Evolutionary conservation across 2,329 filamentous ascomycete species (phyloP).

Genomic region (Calycina herbarum): DNA sequence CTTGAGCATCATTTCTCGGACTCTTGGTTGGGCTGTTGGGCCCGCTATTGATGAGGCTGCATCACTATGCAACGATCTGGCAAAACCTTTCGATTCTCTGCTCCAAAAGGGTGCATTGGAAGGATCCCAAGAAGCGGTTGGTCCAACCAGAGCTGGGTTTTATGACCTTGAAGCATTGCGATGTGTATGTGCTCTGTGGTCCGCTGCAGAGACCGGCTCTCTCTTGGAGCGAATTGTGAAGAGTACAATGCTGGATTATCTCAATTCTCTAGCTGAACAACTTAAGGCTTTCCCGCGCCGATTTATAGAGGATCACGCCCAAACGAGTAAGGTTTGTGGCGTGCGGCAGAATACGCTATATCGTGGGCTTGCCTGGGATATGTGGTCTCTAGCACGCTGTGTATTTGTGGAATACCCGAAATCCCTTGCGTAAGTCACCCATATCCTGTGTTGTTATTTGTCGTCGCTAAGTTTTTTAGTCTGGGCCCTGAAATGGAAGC

Average conservation of each 20-base stretch:
- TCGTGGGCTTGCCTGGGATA: slow-evolving; percentile 25
- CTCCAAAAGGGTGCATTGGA: not conserved
- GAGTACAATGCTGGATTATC: slow-evolving; percentile 20
- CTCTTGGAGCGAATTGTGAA: slow-evolving; percentile 18
- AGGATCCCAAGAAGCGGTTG: not conserved
- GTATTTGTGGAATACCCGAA: slow-evolving; percentile 34
- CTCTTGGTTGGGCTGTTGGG: slow-evolving; percentile 25
- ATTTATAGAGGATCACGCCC: slow-evolving; percentile 13
- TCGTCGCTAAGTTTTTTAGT: slow-evolving; percentile 24
- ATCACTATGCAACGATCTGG: slow-evolving; percentile 16
- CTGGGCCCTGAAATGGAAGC: slow-evolving; percentile 23
- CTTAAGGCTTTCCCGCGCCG: slow-evolving; percentile 16
- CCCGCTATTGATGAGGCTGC: slow-evolving; percentile 24
- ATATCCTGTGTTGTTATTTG: not conserved
- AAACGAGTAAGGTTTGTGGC: slow-evolving; percentile 14
- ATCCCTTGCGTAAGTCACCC: slow-evolving; percentile 28
- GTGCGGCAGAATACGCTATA: slow-evolving; percentile 17
- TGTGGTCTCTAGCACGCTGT: slow-evolving; percentile 27
- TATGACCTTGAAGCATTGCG: slow-evolving; percentile 30
- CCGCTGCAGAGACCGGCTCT: slow-evolving; percentile 19
- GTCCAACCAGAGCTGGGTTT: slow-evolving; percentile 14
- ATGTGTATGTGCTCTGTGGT: slow-evolving; percentile 32
- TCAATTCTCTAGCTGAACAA: slow-evolving; percentile 22
- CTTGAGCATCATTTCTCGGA: slow-evolving; percentile 33
- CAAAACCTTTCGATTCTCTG: slow-evolving; percentile 26